Percentiles rank a stretch among this genome's conserved stretches.
Conservation (phyloP, 192 early-diverging fungal genomes). For the Thamnidium elegans region DNA sequence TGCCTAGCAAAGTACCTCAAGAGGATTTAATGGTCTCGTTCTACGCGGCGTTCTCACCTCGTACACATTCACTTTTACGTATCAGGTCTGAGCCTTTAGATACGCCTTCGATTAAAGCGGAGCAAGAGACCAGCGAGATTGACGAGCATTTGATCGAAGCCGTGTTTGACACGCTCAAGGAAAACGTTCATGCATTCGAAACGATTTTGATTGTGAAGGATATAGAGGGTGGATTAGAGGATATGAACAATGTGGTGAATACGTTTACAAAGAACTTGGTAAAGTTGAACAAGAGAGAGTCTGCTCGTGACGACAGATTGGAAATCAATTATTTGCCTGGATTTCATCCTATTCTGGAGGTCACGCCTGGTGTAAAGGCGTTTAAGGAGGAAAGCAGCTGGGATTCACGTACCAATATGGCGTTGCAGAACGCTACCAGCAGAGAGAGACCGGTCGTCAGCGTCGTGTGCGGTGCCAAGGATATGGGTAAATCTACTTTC, state of each 20-base stretch:
- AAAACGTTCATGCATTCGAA: slow-evolving; percentile 1
- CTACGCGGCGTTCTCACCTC: slow-evolving; percentile 43
- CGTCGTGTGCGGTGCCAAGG: slow-evolving; percentile 73
- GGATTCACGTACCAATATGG: slow-evolving; percentile 22
- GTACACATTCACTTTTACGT: slow-evolving; percentile 42
- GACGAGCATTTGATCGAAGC: slow-evolving; percentile 11
- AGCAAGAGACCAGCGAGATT: slow-evolving; percentile 6
- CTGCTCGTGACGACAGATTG: slow-evolving; percentile 4
- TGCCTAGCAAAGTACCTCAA: not conserved
- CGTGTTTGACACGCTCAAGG: slow-evolving; percentile 8
- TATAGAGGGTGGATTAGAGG: slow-evolving; percentile 41
- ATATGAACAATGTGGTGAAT: slow-evolving; percentile 44
- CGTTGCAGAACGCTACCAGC: slow-evolving; percentile 15
- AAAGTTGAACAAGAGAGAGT: slow-evolving; percentile 18
- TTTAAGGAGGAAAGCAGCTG: slow-evolving; percentile 44
- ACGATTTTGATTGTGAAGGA: slow-evolving; percentile 39
- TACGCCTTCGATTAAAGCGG: slow-evolving; percentile 27
- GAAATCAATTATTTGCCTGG: slow-evolving; percentile 31
- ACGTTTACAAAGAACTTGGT: slow-evolving; percentile 49
- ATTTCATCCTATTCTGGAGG: slow-evolving; percentile 49
- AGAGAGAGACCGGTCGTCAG: slow-evolving; percentile 41
- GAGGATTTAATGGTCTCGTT: slow-evolving; percentile 32
- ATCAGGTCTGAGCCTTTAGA: slow-evolving; percentile 12
- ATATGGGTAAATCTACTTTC: slow-evolving; percentile 90
- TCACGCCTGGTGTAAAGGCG: slow-evolving; percentile 22